A percentile compares a stretch with the other conserved stretches of the same genome.
phyloP scores from a whole-genome alignment of 768 basidiomycete genomes.

The Suillus discolor region DNA sequence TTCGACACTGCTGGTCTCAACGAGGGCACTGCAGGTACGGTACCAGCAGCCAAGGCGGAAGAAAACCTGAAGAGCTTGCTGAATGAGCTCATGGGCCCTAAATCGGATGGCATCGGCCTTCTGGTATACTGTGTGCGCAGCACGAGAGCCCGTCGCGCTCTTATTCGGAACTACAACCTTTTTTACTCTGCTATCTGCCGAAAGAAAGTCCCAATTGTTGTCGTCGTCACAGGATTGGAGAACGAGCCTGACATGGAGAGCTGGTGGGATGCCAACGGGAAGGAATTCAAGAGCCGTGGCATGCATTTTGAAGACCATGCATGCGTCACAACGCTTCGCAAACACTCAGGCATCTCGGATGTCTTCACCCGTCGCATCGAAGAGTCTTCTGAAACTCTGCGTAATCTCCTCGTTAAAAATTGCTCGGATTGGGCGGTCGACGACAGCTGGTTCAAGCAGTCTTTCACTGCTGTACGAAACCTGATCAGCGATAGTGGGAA shows the following conservation, averaged over 20 bases:
- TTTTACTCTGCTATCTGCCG: slow-evolving; percentile 43
- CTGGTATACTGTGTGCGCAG: slow-evolving; percentile 42
- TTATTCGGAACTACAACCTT: slow-evolving; percentile 38
- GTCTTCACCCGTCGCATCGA: not conserved
- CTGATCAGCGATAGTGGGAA: not conserved
- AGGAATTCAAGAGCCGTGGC: slow-evolving; percentile 22
- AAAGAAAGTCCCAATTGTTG: slow-evolving; percentile 38
- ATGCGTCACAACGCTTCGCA: slow-evolving; percentile 41
- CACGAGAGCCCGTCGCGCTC: slow-evolving; percentile 32
- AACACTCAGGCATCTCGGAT: slow-evolving; percentile 6
- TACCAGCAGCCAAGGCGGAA: slow-evolving; percentile 16
- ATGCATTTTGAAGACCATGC: slow-evolving; percentile 33
- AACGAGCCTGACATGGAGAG: slow-evolving; percentile 32
- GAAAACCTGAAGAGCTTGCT: slow-evolving; percentile 23
- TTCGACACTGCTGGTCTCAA: slow-evolving; percentile 44
- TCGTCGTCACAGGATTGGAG: slow-evolving; percentile 44
- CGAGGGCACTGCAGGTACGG: slow-evolving; percentile 23
- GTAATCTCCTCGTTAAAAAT: slow-evolving; percentile 26
- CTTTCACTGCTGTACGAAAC: slow-evolving; percentile 6
- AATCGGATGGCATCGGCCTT: slow-evolving; percentile 21
- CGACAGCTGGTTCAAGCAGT: slow-evolving; percentile 8
- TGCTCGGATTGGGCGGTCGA: slow-evolving; percentile 4
- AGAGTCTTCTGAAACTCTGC: slow-evolving; percentile 26
- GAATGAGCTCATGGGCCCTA: slow-evolving; percentile 20
- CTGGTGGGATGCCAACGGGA: slow-evolving; percentile 38